Evolutionary conservation across 176 grass and related monocot genomes (phyloP).

Genomic region (Tillandsia fasciculata): DNA sequence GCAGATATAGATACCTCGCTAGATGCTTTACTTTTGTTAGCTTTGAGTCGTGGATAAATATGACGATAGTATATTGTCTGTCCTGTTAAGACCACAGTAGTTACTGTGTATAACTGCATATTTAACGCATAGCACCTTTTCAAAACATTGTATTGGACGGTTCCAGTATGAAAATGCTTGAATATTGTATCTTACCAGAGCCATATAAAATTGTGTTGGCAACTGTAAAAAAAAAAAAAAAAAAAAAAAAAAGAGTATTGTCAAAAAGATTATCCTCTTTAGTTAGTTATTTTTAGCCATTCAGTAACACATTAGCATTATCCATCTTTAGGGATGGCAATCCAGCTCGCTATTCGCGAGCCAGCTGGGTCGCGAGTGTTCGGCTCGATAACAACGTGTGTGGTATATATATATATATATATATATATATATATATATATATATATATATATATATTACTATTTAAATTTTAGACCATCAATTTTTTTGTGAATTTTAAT

Average conservation of each 20-base stretch:
- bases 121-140: conserved; percentile 13
- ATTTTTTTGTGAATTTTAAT: no score
- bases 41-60: conserved; percentile 48
- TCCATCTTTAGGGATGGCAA: no score
- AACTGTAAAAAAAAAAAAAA: conserved; percentile 49
- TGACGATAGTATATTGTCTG: conserved; percentile 76
- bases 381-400: no score
- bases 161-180: background rate
- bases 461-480: no score
- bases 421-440: no score
- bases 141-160: background rate
- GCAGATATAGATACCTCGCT: conserved; percentile 26
- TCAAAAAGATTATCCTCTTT: background rate
- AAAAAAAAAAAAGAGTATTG: background rate
- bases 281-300: background rate
- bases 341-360: no score
- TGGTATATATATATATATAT: no score
- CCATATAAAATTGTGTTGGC: conserved; percentile 92
- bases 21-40: conserved; percentile 29
- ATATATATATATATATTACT: no score
- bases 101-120: conserved; percentile 82
- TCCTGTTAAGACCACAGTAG: conserved; percentile 49
- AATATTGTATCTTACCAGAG: conserved; percentile 55
- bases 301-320: background rate
- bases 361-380: no score